phyloP scores from a whole-genome alignment of 805 yeast species.

The Candida jianshihensis region DNA sequence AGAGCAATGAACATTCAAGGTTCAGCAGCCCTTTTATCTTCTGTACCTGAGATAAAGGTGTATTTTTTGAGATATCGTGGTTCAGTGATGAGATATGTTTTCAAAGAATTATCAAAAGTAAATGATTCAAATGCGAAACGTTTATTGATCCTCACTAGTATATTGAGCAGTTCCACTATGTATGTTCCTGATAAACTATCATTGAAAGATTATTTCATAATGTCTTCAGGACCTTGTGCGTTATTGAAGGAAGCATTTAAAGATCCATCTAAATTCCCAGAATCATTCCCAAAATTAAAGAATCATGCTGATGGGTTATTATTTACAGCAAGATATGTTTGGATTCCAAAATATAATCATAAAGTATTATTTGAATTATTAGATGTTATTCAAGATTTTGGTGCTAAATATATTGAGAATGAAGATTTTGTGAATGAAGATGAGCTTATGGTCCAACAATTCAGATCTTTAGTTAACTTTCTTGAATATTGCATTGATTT shows the following conservation, averaged over 20 bases:
- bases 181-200: background rate
- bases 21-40: background rate
- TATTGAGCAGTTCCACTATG: background rate
- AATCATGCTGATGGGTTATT: constrained; percentile 2
- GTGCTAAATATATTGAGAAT: background rate
- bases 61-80: constrained; percentile 3
- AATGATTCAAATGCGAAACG: background rate
- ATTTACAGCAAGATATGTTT: constrained; percentile 1
- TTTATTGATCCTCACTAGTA: background rate
- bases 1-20: background rate
- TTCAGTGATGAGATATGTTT: background rate
- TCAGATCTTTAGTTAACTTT: background rate
- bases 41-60: background rate
- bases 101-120: background rate
- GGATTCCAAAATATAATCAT: constrained; percentile 2
- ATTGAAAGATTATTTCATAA: background rate
- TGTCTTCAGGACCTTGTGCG: constrained; percentile 1
- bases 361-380: background rate
- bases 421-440: constrained; percentile 1
- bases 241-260: background rate
- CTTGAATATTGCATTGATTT: background rate
- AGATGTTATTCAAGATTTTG: constrained; percentile 1
- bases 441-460: background rate
- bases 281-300: background rate
- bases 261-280: constrained; percentile 1